Evolutionary conservation across 2,329 filamentous ascomycete species (phyloP), one percentile per base, ranked within the genome.

Genomic region (Emergomyces orientalis): DNA sequence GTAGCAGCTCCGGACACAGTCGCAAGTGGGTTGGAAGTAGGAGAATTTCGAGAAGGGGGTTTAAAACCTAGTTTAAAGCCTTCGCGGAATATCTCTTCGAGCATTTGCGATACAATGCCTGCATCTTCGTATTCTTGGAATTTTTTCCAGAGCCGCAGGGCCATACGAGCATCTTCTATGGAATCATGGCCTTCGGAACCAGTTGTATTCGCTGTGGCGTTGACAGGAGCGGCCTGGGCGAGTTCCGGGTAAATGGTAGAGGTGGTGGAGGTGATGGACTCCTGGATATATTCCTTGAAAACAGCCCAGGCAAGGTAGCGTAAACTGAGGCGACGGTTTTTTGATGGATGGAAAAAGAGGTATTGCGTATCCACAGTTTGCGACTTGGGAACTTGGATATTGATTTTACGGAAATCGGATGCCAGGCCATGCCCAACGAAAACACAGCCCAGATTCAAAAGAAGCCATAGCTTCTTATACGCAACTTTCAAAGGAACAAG

Each of bases 401-500:
- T 99, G 77, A 96, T 96, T 62, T 96, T 96, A 61, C 94, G 90
- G 78, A 99, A 97, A 76, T 99, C 94, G 69, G 94, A 93, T 68
- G 90, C 90, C 51, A 99, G 81, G 3, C 93, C 93, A 71, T 99
- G 94, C 2, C 94, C 94, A 5, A 99, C 84, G 73, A 99, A 99
- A 66, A 90, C 86, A 76, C 91, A 96, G 57, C 94, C 94, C 0
- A 97, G 82, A 72, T 99, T 99, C 39, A 99, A 84, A 22, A 99
- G 82, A 19, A 97, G 85, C 95, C 95, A 99, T 37, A 99, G 86
- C 75, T 97, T 97, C 77, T 99, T 99, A 81, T 97, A 99, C 1
- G 90, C 92, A 63, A 89, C 84, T 74, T 99, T 99, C 49, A 97
- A 82, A 1, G 89, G 84, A 9, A 97, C 87, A 0, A 97, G 84